Base-by-base conservation (phyloP, 805 yeast species). In the Candida fluviatilis region DNA sequence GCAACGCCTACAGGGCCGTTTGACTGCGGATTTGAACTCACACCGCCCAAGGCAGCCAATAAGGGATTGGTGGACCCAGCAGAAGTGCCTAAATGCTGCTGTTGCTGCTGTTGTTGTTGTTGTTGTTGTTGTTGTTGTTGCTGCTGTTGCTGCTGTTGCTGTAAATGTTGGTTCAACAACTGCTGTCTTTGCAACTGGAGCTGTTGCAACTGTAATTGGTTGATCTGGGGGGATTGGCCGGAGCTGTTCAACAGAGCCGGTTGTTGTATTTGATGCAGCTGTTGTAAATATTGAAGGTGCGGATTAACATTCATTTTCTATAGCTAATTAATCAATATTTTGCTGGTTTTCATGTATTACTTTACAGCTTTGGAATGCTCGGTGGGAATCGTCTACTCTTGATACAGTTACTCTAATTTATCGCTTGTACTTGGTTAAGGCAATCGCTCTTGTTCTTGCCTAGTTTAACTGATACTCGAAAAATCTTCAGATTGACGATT, bases 231-330 rank as follows among this genome's bases (percentile, higher is more conserved):
- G 10, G 67, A 60, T 34, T 57, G 63, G 5, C 54, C 52, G 43
- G 34, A 48, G 36, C 29, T 46, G 57, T 26, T 50, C 59, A 31
- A 31, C 45, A 49, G 63, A 18, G 38, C 40, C 37, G 38, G 49
- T 6, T 43, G 49, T 37, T 43, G 58, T 34, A 48, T 50, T 47
- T 48, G 67, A 30, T 47, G 54, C 46, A 50, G 65, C 48, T 60
- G 67, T 45, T 59, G 73, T 42, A 67, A 55, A 49, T 65, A 66
- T 45, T 64, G 73, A 34, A 66, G 60, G 41, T 67, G 73, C 19
- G 71, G 71, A 40, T 64, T 64, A 34, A 59, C 58, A 51, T 67
- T 67, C 72, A 67, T 67, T 15, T 18, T 42, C 12, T 18, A 8
- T 16, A 15, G 29, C 29, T n/a, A 21, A 19, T 29, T 14, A 7